Conservation (phyloP, 2,329 filamentous ascomycete genomes). For the Zalaria sp. region DNA sequence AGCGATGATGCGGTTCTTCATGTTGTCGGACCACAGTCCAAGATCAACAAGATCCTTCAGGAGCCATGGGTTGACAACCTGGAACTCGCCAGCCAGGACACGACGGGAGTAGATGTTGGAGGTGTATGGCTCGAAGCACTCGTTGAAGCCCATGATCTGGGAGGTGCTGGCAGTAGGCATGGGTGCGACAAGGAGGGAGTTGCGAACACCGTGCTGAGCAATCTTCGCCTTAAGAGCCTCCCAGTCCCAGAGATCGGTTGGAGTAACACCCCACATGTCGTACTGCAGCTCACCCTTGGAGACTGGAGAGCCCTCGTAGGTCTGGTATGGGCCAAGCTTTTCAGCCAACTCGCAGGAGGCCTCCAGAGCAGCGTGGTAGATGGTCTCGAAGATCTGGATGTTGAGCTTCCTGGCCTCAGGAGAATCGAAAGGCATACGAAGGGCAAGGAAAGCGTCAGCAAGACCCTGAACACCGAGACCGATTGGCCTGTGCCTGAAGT, state of each 20-base stretch:
- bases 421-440: constrained; percentile 94
- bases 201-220: constrained; percentile 83
- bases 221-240: constrained; percentile 76
- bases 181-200: constrained; percentile 86
- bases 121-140: constrained; percentile 99
- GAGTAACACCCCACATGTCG: constrained; percentile 95
- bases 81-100: constrained; percentile 96
- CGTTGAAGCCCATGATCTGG: constrained; percentile 97
- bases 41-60: constrained; percentile 96
- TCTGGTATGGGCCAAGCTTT: constrained; percentile 69
- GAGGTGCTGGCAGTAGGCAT: constrained; percentile 98
- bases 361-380: constrained; percentile 90
- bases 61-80: constrained; percentile 98
- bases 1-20: constrained; percentile 99
- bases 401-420: constrained; percentile 87
- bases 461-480: constrained; percentile 96
- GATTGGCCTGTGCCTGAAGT: constrained; percentile 92
- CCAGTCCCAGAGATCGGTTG: constrained; percentile 96
- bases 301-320: constrained; percentile 84
- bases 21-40: constrained; percentile 96
- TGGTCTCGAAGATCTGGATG: constrained; percentile 98
- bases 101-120: constrained; percentile 99
- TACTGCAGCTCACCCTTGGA: constrained; percentile 95
- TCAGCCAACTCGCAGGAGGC: constrained; percentile 78
- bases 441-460: constrained; percentile 91